Conservation (phyloP, 192 early-diverging fungal genomes). For the Coemansia sp. region DNA sequence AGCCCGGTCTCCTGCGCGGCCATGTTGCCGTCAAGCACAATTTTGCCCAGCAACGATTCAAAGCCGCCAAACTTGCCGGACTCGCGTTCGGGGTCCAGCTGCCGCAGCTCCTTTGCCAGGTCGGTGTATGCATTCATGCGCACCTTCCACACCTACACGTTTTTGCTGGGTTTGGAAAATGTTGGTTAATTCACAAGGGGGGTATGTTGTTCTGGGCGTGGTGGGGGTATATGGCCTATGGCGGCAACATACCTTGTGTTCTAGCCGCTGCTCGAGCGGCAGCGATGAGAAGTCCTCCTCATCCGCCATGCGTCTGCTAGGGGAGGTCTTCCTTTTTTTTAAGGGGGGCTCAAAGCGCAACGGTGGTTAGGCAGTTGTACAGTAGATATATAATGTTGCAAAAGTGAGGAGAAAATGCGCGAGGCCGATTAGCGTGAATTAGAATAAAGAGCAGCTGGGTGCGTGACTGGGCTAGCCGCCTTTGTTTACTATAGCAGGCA, state of each 20-base stretch:
- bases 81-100: constrained; percentile 57
- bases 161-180: not conserved
- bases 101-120: constrained; percentile 64
- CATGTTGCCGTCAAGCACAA: constrained; percentile 81
- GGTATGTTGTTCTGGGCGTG: no score
- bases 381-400: no score
- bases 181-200: not conserved
- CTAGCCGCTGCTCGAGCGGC: constrained; percentile 72
- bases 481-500: no score
- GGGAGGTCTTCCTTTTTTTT: not conserved
- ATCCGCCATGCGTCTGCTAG: no score
- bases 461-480: no score
- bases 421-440: not conserved
- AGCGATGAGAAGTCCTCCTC: constrained; percentile 77
- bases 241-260: constrained; percentile 66
- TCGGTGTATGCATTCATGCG: constrained; percentile 81
- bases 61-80: constrained; percentile 65
- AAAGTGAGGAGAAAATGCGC: not conserved
- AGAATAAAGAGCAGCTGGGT: no score
- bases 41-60: constrained; percentile 71
- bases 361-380: no score
- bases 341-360: no score
- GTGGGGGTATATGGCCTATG: not conserved
- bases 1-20: constrained; percentile 88
- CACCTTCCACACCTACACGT: constrained; percentile 87